Base-by-base conservation (phyloP, 1,284 basidiomycete species). In the Rhodotorula sp. region DNA sequence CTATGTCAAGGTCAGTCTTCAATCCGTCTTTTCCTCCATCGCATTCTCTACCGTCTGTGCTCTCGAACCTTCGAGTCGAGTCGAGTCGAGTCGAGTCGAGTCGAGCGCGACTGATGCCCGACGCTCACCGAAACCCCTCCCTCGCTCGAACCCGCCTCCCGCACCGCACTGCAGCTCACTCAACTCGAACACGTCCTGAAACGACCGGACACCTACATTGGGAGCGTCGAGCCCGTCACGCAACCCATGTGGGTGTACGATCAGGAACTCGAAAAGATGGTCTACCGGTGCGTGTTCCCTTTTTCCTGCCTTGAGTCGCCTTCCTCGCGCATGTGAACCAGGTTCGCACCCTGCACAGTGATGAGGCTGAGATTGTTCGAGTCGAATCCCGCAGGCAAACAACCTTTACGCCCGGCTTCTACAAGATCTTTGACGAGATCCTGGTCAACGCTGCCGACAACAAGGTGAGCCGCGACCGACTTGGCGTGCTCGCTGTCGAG, bases 401-500 rank as follows among this genome's bases (percentile, higher is more conserved):
- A 77, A 92, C 88, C 76, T 99, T 91, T 80, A 95, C 98, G 3
- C 97, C 97, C 0, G 97, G 96, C 75, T 97, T 99, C 83, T 97
- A 97, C 87, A 99, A 99, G 86, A 99, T 99, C 80, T 91, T 99
- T 59, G 97, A 99, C 80, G 97, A 99, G 84, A 99, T 99, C 79
- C 86, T 99, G 10, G 97, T 99, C 78, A 99, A 99, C 81, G 97
- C 97, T 26, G 97, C 97, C 12, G 97, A 99, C 82, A 97, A 99
- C 84, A 99, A 99, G 89, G 96, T 91, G 21, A 65, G 80, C 79
- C 29, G 60, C 39, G 48, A 23, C 48, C 29, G 52, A 65, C 52
- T 60, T 56, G 14, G 15, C 7, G 39, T 2, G 16, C 29, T 16
- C 18, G 56, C 18, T 14, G 31, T 52, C 39, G 39, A 43, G 39